These are phyloP conservation scores for Calonectria hongkongensis DNA, from an alignment of 2,329 filamentous ascomycete genomes.

Conservation along the genomic window DNA sequence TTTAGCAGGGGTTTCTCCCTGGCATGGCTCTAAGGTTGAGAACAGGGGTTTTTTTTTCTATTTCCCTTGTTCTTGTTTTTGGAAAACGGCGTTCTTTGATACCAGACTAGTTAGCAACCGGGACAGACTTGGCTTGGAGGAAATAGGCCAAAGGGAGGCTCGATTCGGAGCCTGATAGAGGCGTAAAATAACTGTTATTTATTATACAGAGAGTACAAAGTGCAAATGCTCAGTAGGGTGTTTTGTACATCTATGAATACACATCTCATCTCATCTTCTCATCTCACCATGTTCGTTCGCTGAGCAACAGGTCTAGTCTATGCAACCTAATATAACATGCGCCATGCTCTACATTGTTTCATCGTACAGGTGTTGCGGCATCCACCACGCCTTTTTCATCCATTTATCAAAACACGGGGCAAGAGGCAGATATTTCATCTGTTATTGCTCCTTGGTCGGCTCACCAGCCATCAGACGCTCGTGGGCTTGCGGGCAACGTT, in stretches of 20 bases:
- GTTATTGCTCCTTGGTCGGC: background rate
- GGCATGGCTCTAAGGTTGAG: background rate
- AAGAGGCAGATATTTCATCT: background rate
- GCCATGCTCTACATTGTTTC: conserved; percentile 12
- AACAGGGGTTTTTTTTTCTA: background rate
- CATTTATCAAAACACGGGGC: conserved; percentile 15
- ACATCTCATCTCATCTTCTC: conserved; percentile 29
- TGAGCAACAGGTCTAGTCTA: conserved; percentile 15
- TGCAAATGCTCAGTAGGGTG: conserved; percentile 40
- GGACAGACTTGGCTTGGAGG: conserved; percentile 15
- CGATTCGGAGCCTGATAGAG: conserved; percentile 19
- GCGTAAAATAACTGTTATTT: conserved; percentile 13
- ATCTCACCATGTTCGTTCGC: conserved; percentile 10
- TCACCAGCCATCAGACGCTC: background rate
- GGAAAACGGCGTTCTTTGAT: conserved; percentile 36
- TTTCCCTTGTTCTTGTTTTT: background rate
- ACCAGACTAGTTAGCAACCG: conserved; percentile 22
- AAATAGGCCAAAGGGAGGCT: background rate
- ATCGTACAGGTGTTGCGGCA: conserved; percentile 16
- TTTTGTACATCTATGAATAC: conserved; percentile 38
- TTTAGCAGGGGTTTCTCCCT: background rate
- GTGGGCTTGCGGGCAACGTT: background rate
- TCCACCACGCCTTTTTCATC: background rate
- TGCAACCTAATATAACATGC: conserved; percentile 20
- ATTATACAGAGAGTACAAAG: conserved; percentile 32